Base-by-base conservation (phyloP, 805 yeast genomes). In the Maudiozyma bulderi region DNA sequence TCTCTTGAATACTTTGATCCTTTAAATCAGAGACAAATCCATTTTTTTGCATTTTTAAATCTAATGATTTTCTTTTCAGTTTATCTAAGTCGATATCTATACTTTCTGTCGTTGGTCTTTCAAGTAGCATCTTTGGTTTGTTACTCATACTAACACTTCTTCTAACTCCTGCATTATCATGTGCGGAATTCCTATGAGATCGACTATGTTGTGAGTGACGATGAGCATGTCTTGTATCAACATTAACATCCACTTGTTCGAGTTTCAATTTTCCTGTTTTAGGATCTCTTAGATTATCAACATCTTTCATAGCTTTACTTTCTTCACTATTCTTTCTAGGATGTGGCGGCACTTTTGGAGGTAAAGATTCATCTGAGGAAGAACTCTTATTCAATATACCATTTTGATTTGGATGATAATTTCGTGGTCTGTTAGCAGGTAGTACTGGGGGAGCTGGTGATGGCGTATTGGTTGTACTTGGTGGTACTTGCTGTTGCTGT, bases 31-130 rank as follows among this genome's bases (percentile, higher is more conserved):
- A 47, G 11, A 32, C 9, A n/a, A 41, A 42, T 5, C 39, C 44
- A 30, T 11, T 32, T 40, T 56, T 58, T 42, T 61, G 64, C 44
- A 54, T 54, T 41, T 61, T 58, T 33, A 60, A 44, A 48, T 63
- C 65, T 29, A 63, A 45, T 3, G 67, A 61, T 38, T 48, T 51
- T 20, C 45, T 47, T 44, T 49, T 57, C 10, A 52, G 50, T 11
- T 51, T 56, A 14, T 59, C 58, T 11, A 62, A 44, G 47, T 61
- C 57, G 11, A 62, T 43, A 34, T 59, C 59, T 35, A 61, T 58
- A 44, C 65, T 61, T 46, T 62, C 65, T 29, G 59, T 60, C 3
- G 67, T 60, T 3, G 60, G 58, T 8, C 57, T 50, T 7, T 43
- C 50, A 6, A 41, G 31, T 30, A 53, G 40, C 14, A 13, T 35